Base-by-base conservation (phyloP, 768 basidiomycete genomes). In the Auricularia cornea region DNA sequence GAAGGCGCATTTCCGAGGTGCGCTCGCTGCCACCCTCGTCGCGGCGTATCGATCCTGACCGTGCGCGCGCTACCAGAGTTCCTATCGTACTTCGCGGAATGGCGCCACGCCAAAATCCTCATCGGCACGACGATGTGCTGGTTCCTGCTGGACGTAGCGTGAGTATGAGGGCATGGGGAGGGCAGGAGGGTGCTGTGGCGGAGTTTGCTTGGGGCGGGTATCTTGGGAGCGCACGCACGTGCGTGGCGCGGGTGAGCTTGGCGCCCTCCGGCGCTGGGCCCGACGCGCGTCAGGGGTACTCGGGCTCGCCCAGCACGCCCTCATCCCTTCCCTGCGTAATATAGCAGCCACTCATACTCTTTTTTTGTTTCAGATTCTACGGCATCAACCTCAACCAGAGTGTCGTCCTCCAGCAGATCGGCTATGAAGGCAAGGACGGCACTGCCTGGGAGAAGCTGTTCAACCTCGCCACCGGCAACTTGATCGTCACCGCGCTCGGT, bases 61-160 rank as follows among this genome's bases (percentile, higher is more conserved):
- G n/a, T n/a, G n/a, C n/a, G n/a, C n/a, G n/a, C n/a, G n/a, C n/a
- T n/a, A n/a, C n/a, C 41, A 83, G 89, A 90, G 61, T 89, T 88
- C 70, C 16, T 84, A 54, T 62, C 63, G 0, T 91, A 92, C 74
- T 88, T 91, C 71, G 30, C 12, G 4, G 81, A 90, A 70, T 90
- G 87, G 88, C 76, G 82, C 5, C 87, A 92, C 62, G 75, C 79
- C 3, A 88, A 86, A 68, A 71, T 85, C 26, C 76, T 92, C 14
- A 76, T 92, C 54, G 89, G 85, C 12, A 91, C 89, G 0, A 82
- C 80, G 62, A 32, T 71, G 51, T 86, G 83, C 66, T 92, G 90
- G 90, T 90, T 92, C 77, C 70, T 91, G 28, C 79, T 90, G 35
- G 89, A 90, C 67, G 80, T 90, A 33, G 85, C 88, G 82, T 87